Conservation (phyloP, 176 grass and related monocot genomes). For the Avena insularis region DNA sequence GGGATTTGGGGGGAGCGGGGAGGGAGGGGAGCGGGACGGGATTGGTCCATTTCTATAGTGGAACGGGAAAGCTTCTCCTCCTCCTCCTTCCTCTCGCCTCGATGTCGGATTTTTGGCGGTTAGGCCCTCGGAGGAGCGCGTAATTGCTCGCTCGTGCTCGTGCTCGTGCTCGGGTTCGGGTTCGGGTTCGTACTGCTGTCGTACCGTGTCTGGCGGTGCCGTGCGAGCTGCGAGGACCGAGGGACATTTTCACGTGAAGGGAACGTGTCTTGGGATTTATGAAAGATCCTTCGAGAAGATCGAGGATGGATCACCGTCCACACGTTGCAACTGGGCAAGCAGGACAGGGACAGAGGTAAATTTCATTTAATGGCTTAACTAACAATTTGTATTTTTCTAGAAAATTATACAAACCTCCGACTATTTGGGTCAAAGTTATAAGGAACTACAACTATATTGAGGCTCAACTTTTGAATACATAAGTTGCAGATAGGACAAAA, state of each 20-base stretch:
- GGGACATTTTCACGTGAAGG: conserved; percentile 26
- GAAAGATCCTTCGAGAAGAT: conserved; percentile 37
- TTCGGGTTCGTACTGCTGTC: neutral
- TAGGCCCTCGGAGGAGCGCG: neutral
- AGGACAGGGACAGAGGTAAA: neutral
- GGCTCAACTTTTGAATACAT: too few species aligned
- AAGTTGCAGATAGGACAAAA: too few species aligned
- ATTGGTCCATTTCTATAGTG: conserved; percentile 47
- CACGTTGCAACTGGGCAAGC: neutral
- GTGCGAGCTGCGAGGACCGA: conserved; percentile 11
- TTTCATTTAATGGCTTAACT: neutral
- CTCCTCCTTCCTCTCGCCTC: neutral
- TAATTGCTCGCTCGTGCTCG: neutral
- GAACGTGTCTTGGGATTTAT: conserved; percentile 11
- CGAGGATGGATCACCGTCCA: conserved; percentile 32
- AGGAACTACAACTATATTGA: too few species aligned
- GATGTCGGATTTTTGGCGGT: neutral
- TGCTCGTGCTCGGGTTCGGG: neutral
- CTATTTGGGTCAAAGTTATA: too few species aligned
- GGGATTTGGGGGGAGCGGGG: conserved; percentile 37
- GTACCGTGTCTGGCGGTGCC: conserved; percentile 11
- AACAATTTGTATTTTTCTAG: too few species aligned
- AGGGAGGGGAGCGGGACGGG: neutral
- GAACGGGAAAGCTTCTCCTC: neutral
- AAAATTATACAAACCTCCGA: too few species aligned